A percentile compares a stretch with the other conserved stretches of the same genome.
Evolutionary conservation across 352 stramenopile genomes (phyloP).

Genomic region (Phytophthora multivora): DNA sequence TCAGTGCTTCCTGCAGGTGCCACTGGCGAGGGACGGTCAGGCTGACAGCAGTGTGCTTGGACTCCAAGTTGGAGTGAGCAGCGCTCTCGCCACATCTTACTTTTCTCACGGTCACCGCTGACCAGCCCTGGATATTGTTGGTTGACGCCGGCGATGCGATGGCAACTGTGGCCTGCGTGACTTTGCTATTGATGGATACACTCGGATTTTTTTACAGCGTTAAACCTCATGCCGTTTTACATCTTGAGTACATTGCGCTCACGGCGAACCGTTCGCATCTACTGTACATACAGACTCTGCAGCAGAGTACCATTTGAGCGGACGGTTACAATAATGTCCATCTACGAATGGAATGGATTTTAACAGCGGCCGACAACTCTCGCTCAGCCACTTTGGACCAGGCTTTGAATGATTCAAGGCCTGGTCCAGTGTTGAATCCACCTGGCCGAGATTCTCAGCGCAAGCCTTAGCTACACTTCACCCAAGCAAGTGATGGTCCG

Average conservation of each 20-base stretch:
- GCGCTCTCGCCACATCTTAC: conserved; percentile 3
- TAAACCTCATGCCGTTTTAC: not conserved
- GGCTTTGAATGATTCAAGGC: not conserved
- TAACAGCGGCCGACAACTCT: not conserved
- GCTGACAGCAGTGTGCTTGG: not conserved
- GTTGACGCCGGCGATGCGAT: not conserved
- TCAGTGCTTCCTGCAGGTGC: not conserved
- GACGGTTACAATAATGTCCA: not conserved
- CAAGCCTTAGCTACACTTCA: not conserved
- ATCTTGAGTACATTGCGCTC: not conserved
- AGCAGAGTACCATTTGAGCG: not conserved
- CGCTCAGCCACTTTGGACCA: not conserved
- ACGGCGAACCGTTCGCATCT: not conserved
- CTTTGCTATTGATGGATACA: conserved; percentile 6
- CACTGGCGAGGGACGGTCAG: not conserved
- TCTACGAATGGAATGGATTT: not conserved
- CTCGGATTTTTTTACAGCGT: not conserved
- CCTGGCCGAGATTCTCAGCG: not conserved
- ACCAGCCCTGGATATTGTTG: conserved; percentile 11
- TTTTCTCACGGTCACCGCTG: conserved; percentile 9
- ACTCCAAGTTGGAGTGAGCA: too few species aligned
- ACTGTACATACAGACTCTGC: too few species aligned
- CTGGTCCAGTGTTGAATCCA: not conserved
- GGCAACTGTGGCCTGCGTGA: conserved; percentile 1
- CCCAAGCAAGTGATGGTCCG: conserved; percentile 1